Base-by-base conservation (phyloP, 179 eudicot genomes). In the Heliamphora pulchella region DNA sequence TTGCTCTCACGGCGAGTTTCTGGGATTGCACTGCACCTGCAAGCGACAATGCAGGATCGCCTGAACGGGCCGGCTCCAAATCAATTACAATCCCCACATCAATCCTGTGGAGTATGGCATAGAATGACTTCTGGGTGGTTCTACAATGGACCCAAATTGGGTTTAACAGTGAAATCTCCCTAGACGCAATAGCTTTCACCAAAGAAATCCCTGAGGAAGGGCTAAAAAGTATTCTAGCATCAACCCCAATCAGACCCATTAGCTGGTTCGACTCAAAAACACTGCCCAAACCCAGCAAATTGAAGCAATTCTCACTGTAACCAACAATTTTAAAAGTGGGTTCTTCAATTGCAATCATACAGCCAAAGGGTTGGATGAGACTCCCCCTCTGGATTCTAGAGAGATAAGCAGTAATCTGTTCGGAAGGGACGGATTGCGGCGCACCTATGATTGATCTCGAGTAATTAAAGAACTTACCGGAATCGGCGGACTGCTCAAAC, bases 381-480 rank as follows among this genome's bases (percentile, higher is more conserved):
- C 88, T 88, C 78, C 90, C 90, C 78, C 90, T 85, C 55, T 87
- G 90, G 4, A 86, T 85, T 61, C 22, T 87, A 3, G 85, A 74
- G 3, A 87, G 79, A 58, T 85, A 87, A 78, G 84, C 84, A 58
- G 8, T 78, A 22, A 87, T 84, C 66, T 87, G 57, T 1, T 87
- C 84, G 8, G 46, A 84, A 73, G 85, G 81, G 0, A 62, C 76
- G 75, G 53, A 5, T 62, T 80, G 7, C 5, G 88, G 85, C 17
- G 80, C 72, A 66, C 78, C 20, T 17, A 53, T 8, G 54, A 82
- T 80, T 43, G 87, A 79, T 79, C 62, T 81, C 3, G 83, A 58
- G 78, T 86, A 86, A 64, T 86, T 68, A 51, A 88, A 88, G 22
- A 80, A 83, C 83, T 82, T 78, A 73, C 90, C 87, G 17, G 83